Conservation (phyloP, 2,329 filamentous ascomycete genomes). For the Talaromyces sp. region DNA sequence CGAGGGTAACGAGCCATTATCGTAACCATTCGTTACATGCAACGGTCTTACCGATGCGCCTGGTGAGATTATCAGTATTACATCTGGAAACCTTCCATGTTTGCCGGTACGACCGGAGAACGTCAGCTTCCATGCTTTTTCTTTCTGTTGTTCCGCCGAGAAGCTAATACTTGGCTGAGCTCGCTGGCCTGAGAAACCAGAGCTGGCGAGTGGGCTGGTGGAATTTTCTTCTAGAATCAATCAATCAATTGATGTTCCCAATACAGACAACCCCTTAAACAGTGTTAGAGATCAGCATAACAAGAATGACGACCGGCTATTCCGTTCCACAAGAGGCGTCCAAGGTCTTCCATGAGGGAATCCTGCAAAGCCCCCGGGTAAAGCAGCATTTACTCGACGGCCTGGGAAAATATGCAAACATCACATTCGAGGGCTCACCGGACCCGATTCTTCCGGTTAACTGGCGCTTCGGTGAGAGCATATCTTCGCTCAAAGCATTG, state of each 20-base stretch:
- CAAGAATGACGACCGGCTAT: not conserved
- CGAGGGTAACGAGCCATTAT: not conserved
- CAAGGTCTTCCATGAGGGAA: slow-evolving; percentile 1
- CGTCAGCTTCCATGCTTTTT: not conserved
- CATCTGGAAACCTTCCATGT: not conserved
- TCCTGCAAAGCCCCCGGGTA: not conserved
- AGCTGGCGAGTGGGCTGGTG: not conserved
- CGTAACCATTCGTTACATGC: not conserved
- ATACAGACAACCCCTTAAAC: not conserved
- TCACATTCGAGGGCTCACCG: not conserved
- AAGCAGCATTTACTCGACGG: slow-evolving; percentile 2
- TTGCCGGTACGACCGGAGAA: not conserved
- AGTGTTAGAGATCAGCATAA: not conserved
- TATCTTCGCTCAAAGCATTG: slow-evolving; percentile 2
- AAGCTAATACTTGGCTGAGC: not conserved
- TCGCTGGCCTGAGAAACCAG: not conserved
- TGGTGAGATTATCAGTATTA: not conserved
- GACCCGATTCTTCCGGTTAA: slow-evolving; percentile 2
- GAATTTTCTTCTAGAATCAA: not conserved
- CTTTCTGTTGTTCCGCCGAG: not conserved
- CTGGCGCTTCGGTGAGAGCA: slow-evolving; percentile 6
- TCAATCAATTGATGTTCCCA: not conserved
- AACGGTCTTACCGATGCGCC: not conserved
- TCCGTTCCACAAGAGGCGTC: not conserved
- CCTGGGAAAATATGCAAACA: slow-evolving; percentile 2